A percentile compares a stretch with the other conserved stretches of the same genome.
These are phyloP conservation scores for Pseudogymnoascus sp. DNA, from an alignment of 2,329 filamentous ascomycete species.

Conservation along the genomic window DNA sequence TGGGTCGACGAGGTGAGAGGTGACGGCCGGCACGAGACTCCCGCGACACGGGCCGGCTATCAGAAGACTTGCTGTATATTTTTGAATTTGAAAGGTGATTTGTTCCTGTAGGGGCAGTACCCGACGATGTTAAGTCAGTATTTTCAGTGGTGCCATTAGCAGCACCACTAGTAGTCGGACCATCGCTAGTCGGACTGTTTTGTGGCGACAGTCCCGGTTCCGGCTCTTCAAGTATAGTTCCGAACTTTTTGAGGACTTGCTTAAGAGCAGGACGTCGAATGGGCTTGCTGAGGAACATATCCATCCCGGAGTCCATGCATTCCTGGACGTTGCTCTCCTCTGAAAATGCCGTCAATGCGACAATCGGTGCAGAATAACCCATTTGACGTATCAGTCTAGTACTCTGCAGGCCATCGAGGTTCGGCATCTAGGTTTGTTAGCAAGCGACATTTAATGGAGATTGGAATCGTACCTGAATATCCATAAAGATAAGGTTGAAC, in stretches of 20 bases:
- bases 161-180: not conserved
- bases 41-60: not conserved
- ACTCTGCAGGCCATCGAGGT: slow-evolving; percentile 79
- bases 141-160: not conserved
- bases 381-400: slow-evolving; percentile 78
- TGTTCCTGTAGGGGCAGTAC: not conserved
- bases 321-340: slow-evolving; percentile 85
- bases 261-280: slow-evolving; percentile 80
- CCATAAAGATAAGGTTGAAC: slow-evolving; percentile 93
- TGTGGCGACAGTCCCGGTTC: slow-evolving; percentile 18
- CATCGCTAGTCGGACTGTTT: not conserved
- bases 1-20: not conserved
- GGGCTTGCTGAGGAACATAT: slow-evolving; percentile 72
- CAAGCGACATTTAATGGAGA: not conserved
- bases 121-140: not conserved
- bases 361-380: slow-evolving; percentile 81
- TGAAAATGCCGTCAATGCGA: slow-evolving; percentile 82
- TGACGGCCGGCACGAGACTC: not conserved
- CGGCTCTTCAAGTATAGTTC: slow-evolving; percentile 67
- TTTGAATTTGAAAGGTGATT: not conserved
- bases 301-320: slow-evolving; percentile 83
- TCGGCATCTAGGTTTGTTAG: slow-evolving; percentile 63
- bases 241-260: slow-evolving; percentile 75
- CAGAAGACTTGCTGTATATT: not conserved
- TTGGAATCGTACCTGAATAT: slow-evolving; percentile 50